Evolutionary conservation across 2,329 filamentous ascomycete genomes (phyloP).

Genomic region (Cercospora sojina): DNA sequence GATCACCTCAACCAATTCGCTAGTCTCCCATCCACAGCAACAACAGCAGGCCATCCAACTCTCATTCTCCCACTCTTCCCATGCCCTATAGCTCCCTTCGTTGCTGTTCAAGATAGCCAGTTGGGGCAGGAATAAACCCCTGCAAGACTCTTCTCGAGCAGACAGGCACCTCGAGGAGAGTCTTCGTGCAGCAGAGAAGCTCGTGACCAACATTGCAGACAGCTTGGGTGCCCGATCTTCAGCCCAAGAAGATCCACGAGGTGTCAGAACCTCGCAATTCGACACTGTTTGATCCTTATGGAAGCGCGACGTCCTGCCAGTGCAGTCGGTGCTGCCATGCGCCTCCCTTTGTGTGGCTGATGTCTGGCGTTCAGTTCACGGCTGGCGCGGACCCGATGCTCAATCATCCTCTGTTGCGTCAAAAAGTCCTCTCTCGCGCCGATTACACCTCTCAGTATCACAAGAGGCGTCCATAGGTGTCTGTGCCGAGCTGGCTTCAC

Average conservation of each 20-base stretch:
- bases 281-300: too few relatives aligned
- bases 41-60: background rate
- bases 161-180: background rate
- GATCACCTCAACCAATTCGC: background rate
- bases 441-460: background rate
- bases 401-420: background rate
- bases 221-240: background rate
- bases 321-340: background rate
- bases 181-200: background rate
- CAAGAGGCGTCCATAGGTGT: background rate
- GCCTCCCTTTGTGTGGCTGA: background rate
- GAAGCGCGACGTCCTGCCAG: background rate
- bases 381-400: background rate
- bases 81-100: background rate
- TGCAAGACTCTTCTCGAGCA: background rate
- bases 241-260: background rate
- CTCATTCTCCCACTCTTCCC: background rate
- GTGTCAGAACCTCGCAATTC: background rate
- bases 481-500: slow-evolving; percentile 10
- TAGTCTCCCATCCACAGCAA: background rate
- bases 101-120: background rate
- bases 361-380: background rate
- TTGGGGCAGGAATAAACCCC: background rate
- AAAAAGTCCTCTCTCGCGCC: background rate
- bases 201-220: background rate